phyloP scores from a whole-genome alignment of 306 rosid species.

The Cotoneaster glaucophyllus region DNA sequence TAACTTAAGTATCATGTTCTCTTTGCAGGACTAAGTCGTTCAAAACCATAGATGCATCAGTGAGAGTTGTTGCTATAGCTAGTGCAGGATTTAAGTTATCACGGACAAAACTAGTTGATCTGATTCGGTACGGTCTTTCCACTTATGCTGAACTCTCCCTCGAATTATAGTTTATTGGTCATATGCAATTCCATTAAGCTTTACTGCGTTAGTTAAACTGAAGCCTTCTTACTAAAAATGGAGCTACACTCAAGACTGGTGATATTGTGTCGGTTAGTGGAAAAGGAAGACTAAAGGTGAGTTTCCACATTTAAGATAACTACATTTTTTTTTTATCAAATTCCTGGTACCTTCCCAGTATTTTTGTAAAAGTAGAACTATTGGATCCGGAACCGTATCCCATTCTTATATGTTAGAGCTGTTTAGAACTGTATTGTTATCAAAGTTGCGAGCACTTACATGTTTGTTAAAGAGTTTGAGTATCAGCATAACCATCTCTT shows the following conservation, averaged over 20 bases:
- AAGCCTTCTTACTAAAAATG: conserved; percentile 68
- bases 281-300: conserved; percentile 74
- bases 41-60: conserved; percentile 71
- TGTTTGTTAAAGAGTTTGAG: too few relatives aligned
- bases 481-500: too few relatives aligned
- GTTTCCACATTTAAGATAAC: conserved; percentile 17
- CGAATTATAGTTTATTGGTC: neutral
- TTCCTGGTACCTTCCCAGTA: too few relatives aligned
- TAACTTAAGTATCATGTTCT: neutral
- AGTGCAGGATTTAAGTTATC: conserved; percentile 95
- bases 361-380: too few relatives aligned
- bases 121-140: conserved; percentile 51
- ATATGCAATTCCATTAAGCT: neutral
- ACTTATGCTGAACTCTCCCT: neutral
- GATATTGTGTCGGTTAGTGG: conserved; percentile 83
- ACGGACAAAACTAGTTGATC: conserved; percentile 80
- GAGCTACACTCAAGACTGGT: conserved; percentile 67
- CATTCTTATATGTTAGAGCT: too few relatives aligned
- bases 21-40: conserved; percentile 67
- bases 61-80: conserved; percentile 85
- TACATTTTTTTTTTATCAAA: neutral
- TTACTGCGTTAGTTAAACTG: conserved; percentile 34
- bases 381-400: too few relatives aligned
- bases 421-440: too few relatives aligned
- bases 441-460: too few relatives aligned